A percentile compares a stretch with the other conserved stretches of the same genome.
These are phyloP conservation scores for Aspergillus calidoustus DNA, from an alignment of 2,329 filamentous ascomycete species.

Conservation along the genomic window DNA sequence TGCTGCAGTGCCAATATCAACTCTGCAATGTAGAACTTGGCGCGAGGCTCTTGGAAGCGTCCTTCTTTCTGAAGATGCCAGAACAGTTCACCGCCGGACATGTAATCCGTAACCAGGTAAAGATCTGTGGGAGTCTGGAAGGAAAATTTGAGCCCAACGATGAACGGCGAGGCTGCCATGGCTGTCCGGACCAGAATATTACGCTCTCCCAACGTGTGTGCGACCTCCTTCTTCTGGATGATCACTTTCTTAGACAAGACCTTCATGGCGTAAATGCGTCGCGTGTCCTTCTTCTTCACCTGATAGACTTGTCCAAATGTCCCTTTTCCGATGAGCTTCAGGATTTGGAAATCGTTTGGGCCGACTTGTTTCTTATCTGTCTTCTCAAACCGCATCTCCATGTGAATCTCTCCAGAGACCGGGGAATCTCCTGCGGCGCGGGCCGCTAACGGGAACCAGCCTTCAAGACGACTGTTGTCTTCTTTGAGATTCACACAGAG, in stretches of 20 bases:
- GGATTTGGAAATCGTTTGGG: slow-evolving; percentile 91
- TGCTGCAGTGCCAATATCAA: slow-evolving; percentile 94
- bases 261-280: slow-evolving; percentile 98
- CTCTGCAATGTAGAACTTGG: slow-evolving; percentile 99
- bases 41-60: slow-evolving; percentile 89
- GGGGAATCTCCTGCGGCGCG: slow-evolving; percentile 78
- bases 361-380: slow-evolving; percentile 90
- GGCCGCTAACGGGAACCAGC: slow-evolving; percentile 83
- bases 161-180: slow-evolving; percentile 94
- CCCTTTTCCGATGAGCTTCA: slow-evolving; percentile 96
- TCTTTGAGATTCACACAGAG: slow-evolving; percentile 73
- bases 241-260: slow-evolving; percentile 99
- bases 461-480: slow-evolving; percentile 72
- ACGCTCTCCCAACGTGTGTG: slow-evolving; percentile 93
- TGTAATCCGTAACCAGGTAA: slow-evolving; percentile 98
- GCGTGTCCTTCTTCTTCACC: slow-evolving; percentile 94
- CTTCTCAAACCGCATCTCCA: slow-evolving; percentile 84
- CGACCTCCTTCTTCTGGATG: slow-evolving; percentile 99
- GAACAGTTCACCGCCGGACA: slow-evolving; percentile 98
- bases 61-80: slow-evolving; percentile 99
- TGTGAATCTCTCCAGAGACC: slow-evolving; percentile 82
- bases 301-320: slow-evolving; percentile 99
- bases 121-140: slow-evolving; percentile 97
- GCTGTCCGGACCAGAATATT: slow-evolving; percentile 97
- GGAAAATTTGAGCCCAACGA: slow-evolving; percentile 96